Base-by-base conservation (phyloP, 2,329 filamentous ascomycete genomes). In the Fusarium guadeloupense region DNA sequence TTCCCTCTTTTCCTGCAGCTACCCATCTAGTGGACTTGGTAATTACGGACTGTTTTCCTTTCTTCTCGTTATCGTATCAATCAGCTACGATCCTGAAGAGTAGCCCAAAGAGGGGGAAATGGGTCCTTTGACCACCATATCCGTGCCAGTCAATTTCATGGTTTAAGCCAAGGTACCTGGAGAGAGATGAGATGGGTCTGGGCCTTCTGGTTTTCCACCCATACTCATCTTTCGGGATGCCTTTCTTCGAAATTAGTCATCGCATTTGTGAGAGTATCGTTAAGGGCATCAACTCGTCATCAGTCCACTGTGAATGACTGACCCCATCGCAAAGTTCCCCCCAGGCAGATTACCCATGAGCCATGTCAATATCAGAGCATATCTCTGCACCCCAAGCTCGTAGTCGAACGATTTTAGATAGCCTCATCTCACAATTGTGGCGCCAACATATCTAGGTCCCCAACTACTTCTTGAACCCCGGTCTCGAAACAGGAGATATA, bases 311-410 rank as follows among this genome's bases (percentile, higher is more conserved):
- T 31, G 14, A 14, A 25, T 59, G 40, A 17, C 37, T 48, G 38
- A 37, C 40, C 9, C 26, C 23, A 44, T 51, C 28, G 17, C 33
- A 26, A 20, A 19, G 19, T 26, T 20, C 17, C n/a, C 12, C 23
- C 34, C 28, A n/a, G 26, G 19, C 16, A 38, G 33, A 41, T 37
- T 33, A 40, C 46, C 25, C 42, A 41, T 58, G 52, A 33, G 47
- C 41, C 46, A 42, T 39, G 34, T 40, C 37, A 64, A 64, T 49
- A 66, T 68, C 67, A 57, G 60, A 67, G 62, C 67, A 68, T 68
- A 46, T 59, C 33, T 50, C 28, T 21, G 33, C 26, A 35, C 44
- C 26, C 26, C 37, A 41, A 51, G 28, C 41, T 37, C n/a, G 21
- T 33, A 50, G 53, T 69, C 62, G 65, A 69, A 66, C 58, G 62